These are phyloP conservation scores for Eucalyptus sp. DNA, from an alignment of 345 rosid species.

Conservation along the genomic window DNA sequence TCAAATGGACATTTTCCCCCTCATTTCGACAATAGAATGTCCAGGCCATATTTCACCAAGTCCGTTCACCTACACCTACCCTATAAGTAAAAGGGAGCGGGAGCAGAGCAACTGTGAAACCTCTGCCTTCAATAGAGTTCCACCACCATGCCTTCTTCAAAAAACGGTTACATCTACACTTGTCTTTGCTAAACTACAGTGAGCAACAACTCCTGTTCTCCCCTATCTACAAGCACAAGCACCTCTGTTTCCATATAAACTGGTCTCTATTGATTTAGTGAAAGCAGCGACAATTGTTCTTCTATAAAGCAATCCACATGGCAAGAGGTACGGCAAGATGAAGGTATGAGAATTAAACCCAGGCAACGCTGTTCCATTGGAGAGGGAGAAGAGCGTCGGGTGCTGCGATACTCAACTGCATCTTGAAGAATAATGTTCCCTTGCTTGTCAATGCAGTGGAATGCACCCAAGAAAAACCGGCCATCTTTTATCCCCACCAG, in stretches of 20 bases:
- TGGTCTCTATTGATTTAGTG: conserved; percentile 10
- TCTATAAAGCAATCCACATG: conserved; percentile 42
- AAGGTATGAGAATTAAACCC: conserved; percentile 72
- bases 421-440: conserved; percentile 88
- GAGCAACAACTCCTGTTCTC: neutral
- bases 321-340: conserved; percentile 52
- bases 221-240: neutral
- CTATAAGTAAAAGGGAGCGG: neutral
- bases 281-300: conserved; percentile 8
- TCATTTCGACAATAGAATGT: neutral
- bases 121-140: neutral
- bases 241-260: neutral
- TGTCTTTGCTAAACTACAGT: neutral
- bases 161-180: neutral
- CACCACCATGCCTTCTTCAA: neutral
- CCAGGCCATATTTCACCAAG: neutral
- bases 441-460: conserved; percentile 90
- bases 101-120: neutral
- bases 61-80: neutral
- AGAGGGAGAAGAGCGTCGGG: conserved; percentile 64
- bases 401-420: conserved; percentile 74
- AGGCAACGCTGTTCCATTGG: conserved; percentile 84
- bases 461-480: conserved; percentile 78
- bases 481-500: conserved; percentile 82
- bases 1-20: neutral